phyloP scores from a whole-genome alignment of 2,329 filamentous ascomycete species.

The Periconia sp. region DNA sequence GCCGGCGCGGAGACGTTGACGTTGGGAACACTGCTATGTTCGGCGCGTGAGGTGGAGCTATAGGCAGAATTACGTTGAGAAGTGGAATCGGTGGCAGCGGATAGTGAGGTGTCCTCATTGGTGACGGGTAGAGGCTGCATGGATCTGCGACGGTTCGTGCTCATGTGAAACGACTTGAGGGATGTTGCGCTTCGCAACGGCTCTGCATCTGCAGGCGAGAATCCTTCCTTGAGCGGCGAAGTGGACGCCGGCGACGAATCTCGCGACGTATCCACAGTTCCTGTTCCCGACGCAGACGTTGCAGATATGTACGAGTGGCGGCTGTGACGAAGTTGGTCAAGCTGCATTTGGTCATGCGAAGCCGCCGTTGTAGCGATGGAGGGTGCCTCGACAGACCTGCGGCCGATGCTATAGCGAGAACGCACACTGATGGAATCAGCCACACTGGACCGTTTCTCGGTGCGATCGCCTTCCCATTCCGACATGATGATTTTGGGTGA shows the following conservation, averaged over 20 bases:
- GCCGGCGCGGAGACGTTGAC: background rate
- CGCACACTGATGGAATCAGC: conserved; percentile 33
- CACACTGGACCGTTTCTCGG: conserved; percentile 28
- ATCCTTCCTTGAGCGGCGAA: conserved; percentile 35
- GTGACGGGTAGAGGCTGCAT: conserved; percentile 42
- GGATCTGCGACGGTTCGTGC: conserved; percentile 38
- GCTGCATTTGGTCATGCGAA: conserved; percentile 38
- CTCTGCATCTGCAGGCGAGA: conserved; percentile 27
- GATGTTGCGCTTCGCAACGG: conserved; percentile 36
- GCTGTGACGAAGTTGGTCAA: conserved; percentile 41
- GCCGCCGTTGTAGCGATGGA: conserved; percentile 37
- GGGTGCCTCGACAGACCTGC: conserved; percentile 38
- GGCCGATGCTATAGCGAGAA: conserved; percentile 28
- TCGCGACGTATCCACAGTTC: conserved; percentile 38
- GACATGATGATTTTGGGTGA: conserved; percentile 34
- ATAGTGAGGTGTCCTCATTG: conserved; percentile 32
- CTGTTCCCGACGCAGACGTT: conserved; percentile 31
- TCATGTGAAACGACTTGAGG: conserved; percentile 43
- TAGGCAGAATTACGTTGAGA: conserved; percentile 37
- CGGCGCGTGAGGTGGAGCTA: conserved; percentile 27
- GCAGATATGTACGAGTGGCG: conserved; percentile 41
- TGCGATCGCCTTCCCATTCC: conserved; percentile 33
- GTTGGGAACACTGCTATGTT: background rate
- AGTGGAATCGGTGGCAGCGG: conserved; percentile 14
- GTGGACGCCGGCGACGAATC: conserved; percentile 38